A percentile compares a stretch with the other conserved stretches of the same genome.
These are phyloP conservation scores for Fraxinus ornus DNA, from an alignment of 305 asterid species.

Conservation along the genomic window DNA sequence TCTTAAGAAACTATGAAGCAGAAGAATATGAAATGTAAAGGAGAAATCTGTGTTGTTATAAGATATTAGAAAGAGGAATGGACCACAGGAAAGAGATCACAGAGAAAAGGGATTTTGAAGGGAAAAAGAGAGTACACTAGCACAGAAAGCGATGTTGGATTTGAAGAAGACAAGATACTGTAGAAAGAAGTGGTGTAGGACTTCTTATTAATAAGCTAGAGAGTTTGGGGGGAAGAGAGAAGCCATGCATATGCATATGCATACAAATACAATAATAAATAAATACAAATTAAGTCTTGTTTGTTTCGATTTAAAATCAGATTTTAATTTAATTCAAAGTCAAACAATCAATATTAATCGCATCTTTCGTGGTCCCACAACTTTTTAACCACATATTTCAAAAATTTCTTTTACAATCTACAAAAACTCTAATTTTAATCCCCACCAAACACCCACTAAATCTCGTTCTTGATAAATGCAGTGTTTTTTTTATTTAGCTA, in stretches of 20 bases:
- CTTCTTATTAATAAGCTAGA: constrained; percentile 27
- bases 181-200: constrained; percentile 20
- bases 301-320: too few relatives aligned
- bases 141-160: constrained; percentile 55
- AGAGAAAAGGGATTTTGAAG: constrained; percentile 5
- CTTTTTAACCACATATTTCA: too few relatives aligned
- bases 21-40: constrained; percentile 17
- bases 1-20: neutral
- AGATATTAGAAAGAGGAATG: constrained; percentile 38
- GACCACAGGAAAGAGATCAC: constrained; percentile 43
- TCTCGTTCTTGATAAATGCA: too few relatives aligned
- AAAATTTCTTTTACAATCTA: too few relatives aligned
- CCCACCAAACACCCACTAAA: too few relatives aligned
- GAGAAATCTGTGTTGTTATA: constrained; percentile 31
- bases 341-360: too few relatives aligned
- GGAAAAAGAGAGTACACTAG: constrained; percentile 28
- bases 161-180: constrained; percentile 48
- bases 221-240: neutral
- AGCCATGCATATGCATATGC: neutral
- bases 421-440: too few relatives aligned
- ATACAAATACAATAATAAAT: neutral
- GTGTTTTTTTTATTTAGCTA: neutral
- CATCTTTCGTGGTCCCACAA: too few relatives aligned
- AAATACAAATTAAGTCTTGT: neutral
- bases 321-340: too few relatives aligned